Base-by-base conservation (phyloP, 2,329 filamentous ascomycete species). In the Fusarium coffeatum region DNA sequence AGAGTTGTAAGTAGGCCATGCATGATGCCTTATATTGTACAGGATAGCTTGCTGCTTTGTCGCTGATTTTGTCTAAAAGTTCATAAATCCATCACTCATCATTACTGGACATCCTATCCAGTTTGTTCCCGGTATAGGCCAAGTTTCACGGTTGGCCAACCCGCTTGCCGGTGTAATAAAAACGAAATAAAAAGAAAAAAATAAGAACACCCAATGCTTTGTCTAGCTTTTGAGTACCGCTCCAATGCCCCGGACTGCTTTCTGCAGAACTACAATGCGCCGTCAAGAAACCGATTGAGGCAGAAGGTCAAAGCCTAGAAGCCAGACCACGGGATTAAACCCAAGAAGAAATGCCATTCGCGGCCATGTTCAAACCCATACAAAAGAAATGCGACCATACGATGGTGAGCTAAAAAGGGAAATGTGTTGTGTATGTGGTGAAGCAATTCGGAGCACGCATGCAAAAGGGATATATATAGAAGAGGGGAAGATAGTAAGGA, bases 61-160 rank as follows among this genome's bases (percentile, higher is more conserved):
- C 54, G 65, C 68, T 66, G 41, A 34, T 59, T 69, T 69, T 72
- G 59, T 71, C 68, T 72, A 72, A 50, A 68, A 49, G 60, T 68
- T 71, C 68, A 57, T 71, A 64, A 71, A 71, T 59, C 68, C 68
- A 66, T 71, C 68, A 71, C 68, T 71, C 68, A 51, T 71, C 56
- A 71, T 50, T 62, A 59, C 59, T 55, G 56, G 68, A 62, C 40
- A 32, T 37, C 45, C 43, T 18, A 43, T 60, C 68, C 68, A 62
- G 68, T 55, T 57, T 27, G 8, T 71, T 64, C 59, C 59, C 48
- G 43, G 55, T 51, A 13, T 53, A 53, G 27, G n/a, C 34, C 49
- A 28, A 51, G 23, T 15, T 41, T 41, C 40, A 15, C 37, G n/a
- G 18, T 50, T 69, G 61, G 25, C 47, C 47, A n/a, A 34, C 51